Percentiles rank a stretch among this genome's conserved stretches.
phyloP scores from a whole-genome alignment of 78 protist genomes.

The Dictyostelium intermedium region DNA sequence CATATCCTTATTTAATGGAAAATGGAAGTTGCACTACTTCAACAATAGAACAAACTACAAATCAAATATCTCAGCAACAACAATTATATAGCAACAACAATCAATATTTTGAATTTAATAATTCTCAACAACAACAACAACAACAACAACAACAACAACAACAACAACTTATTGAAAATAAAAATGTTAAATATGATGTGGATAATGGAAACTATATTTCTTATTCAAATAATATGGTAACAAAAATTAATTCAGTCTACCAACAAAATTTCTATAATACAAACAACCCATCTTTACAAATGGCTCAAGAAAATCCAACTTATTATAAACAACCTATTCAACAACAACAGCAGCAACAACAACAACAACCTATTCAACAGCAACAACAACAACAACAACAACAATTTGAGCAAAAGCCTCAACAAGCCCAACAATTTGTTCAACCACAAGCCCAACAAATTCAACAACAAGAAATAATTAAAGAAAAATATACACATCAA shows the following conservation, averaged over 20 bases:
- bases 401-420: background rate
- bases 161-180: background rate
- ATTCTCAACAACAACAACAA: background rate
- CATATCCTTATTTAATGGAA: background rate
- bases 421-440: background rate
- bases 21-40: background rate
- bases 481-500: too few relatives aligned
- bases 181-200: background rate
- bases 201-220: background rate
- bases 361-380: background rate
- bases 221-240: background rate
- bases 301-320: background rate
- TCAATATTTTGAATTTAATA: conserved; percentile 7
- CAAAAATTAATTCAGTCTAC: background rate
- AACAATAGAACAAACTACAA: background rate
- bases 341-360: background rate
- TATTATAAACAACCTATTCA: background rate
- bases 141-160: background rate
- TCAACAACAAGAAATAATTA: background rate
- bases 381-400: background rate
- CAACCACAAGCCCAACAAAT: background rate
- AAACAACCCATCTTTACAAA: background rate
- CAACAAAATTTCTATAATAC: conserved; percentile 6
- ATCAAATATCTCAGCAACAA: background rate
- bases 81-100: background rate